Evolutionary conservation across 2,329 filamentous ascomycete genomes (phyloP).

Genomic region (Alternaria brassicicola): DNA sequence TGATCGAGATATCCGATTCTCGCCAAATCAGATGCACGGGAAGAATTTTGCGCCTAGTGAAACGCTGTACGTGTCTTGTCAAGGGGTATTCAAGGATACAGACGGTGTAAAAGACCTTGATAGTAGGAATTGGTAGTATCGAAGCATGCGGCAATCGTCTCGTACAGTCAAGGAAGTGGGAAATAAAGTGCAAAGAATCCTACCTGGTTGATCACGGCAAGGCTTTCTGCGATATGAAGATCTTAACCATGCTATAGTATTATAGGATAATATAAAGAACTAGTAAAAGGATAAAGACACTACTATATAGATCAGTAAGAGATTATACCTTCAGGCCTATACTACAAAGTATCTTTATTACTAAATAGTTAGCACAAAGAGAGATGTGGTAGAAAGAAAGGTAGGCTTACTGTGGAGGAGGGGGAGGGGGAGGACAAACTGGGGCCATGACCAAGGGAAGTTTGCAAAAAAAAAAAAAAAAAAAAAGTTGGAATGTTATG

Average conservation of each 20-base stretch:
- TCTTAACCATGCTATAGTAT: background rate
- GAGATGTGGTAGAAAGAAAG: no score
- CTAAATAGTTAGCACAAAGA: no score
- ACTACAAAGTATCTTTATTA: no score
- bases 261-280: no score
- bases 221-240: background rate
- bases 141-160: background rate
- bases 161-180: background rate
- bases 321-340: no score
- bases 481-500: no score
- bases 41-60: background rate
- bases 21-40: background rate
- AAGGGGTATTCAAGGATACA: background rate
- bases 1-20: background rate
- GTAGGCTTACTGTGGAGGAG: no score
- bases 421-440: no score
- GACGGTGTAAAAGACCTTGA: background rate
- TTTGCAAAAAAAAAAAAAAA: no score
- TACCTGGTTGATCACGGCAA: background rate
- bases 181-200: background rate
- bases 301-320: no score
- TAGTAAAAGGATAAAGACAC: no score
- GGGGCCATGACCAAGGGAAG: no score
- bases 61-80: background rate
- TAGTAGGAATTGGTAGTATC: background rate